phyloP scores from a whole-genome alignment of 768 basidiomycete species.

The Collybia mongolica region DNA sequence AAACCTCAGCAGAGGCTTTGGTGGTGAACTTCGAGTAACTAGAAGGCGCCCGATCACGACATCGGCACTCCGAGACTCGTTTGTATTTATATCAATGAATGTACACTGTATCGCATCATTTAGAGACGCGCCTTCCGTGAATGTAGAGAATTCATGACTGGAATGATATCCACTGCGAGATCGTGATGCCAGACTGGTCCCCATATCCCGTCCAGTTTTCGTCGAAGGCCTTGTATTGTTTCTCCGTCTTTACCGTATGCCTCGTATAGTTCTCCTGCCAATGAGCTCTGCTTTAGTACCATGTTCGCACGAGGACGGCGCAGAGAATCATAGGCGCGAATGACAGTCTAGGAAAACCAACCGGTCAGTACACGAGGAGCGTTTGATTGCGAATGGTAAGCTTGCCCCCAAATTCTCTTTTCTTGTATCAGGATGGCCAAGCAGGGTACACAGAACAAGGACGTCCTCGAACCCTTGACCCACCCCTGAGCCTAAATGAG shows the following conservation, averaged over 20 bases:
- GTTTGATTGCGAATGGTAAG: neutral
- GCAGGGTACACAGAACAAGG: slow-evolving; percentile 42
- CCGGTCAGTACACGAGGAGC: neutral
- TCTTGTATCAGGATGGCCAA: slow-evolving; percentile 40
- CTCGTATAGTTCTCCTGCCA: slow-evolving; percentile 44
- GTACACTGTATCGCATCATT: neutral
- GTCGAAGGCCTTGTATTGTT: slow-evolving; percentile 25
- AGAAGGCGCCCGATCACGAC: neutral
- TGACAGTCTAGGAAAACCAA: slow-evolving; percentile 32
- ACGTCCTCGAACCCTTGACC: slow-evolving; percentile 63
- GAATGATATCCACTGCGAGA: slow-evolving; percentile 35
- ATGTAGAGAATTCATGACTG: slow-evolving; percentile 21
- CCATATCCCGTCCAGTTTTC: slow-evolving; percentile 39
- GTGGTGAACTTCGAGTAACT: neutral
- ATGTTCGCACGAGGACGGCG: slow-evolving; percentile 48
- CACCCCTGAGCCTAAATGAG: slow-evolving; percentile 57
- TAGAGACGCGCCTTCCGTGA: slow-evolving; percentile 1
- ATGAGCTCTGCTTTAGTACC: slow-evolving; percentile 40
- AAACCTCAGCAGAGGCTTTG: neutral
- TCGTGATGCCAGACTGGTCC: slow-evolving; percentile 51
- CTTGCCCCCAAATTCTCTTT: slow-evolving; percentile 39
- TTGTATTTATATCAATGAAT: neutral
- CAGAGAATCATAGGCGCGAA: slow-evolving; percentile 43
- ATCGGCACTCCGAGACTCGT: no score
- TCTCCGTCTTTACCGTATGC: slow-evolving; percentile 32